Conservation (phyloP, 148 eudicot genomes). For the Rhododendron kiyosumense region DNA sequence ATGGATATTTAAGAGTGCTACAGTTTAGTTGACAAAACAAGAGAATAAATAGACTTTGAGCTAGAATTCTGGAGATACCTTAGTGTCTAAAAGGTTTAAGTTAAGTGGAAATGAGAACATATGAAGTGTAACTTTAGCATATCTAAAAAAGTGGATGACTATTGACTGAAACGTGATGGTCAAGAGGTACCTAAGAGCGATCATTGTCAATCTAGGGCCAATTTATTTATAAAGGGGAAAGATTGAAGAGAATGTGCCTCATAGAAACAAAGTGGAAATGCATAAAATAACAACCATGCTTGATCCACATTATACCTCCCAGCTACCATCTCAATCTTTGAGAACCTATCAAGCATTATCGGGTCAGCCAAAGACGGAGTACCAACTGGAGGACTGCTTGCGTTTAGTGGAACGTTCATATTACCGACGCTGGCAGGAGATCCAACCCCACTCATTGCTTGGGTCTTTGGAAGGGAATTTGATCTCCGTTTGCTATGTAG, state of each 20-base stretch:
- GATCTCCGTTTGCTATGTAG: constrained; percentile 63
- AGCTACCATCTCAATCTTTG: constrained; percentile 62
- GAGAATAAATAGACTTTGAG: not conserved
- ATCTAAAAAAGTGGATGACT: not conserved
- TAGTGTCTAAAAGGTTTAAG: not conserved
- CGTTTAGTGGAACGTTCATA: constrained; percentile 64
- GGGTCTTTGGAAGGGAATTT: constrained; percentile 67
- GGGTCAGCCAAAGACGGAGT: constrained; percentile 50
- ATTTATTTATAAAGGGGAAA: not conserved
- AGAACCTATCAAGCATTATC: constrained; percentile 60
- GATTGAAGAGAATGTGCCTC: not conserved
- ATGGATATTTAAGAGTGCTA: not conserved
- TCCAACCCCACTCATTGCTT: constrained; percentile 69
- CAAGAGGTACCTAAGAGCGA: not conserved
- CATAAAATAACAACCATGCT: not conserved
- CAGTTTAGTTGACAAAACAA: not conserved
- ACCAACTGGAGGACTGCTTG: constrained; percentile 77
- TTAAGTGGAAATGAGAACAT: not conserved
- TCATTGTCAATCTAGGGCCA: not conserved
- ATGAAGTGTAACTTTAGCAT: not conserved
- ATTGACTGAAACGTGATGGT: not conserved
- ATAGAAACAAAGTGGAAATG: not conserved
- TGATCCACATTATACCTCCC: constrained; percentile 45
- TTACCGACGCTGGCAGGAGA: constrained; percentile 88
- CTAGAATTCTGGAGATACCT: not conserved